phyloP scores from a whole-genome alignment of 1,284 basidiomycete species.

The Marasmius sp. region DNA sequence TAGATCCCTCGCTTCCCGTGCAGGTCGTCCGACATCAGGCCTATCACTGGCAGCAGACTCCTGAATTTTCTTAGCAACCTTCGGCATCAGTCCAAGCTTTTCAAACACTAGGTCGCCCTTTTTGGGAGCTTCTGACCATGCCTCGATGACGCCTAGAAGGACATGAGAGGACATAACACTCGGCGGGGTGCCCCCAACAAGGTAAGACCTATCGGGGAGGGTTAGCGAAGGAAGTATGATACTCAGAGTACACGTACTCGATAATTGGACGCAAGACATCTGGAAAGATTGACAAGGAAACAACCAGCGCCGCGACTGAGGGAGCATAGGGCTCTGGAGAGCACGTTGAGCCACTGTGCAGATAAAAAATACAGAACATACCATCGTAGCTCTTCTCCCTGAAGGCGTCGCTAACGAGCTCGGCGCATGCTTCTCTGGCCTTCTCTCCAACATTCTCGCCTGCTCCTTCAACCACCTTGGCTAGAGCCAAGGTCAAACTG shows the following conservation, averaged over 20 bases:
- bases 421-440: constrained; percentile 69
- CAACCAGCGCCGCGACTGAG: constrained; percentile 53
- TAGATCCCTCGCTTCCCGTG: constrained; percentile 81
- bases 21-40: constrained; percentile 78
- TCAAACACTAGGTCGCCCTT: constrained; percentile 58
- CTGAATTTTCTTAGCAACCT: constrained; percentile 72
- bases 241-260: background rate
- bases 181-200: constrained; percentile 62
- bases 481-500: constrained; percentile 77
- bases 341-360: background rate
- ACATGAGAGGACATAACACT: constrained; percentile 65
- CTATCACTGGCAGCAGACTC: constrained; percentile 72
- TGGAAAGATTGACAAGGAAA: background rate
- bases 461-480: constrained; percentile 75
- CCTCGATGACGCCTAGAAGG: constrained; percentile 61
- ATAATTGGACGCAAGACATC: background rate
- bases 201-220: constrained; percentile 39
- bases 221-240: background rate
- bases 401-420: constrained; percentile 82
- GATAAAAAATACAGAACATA: constrained; percentile 29
- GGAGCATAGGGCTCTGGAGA: constrained; percentile 69
- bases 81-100: constrained; percentile 58
- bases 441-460: constrained; percentile 77
- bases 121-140: constrained; percentile 39
- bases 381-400: constrained; percentile 65